Evolutionary conservation across 139 green algal genomes (phyloP), one percentile per base, ranked within the genome.

Genomic region (Eudorina sp.): DNA sequence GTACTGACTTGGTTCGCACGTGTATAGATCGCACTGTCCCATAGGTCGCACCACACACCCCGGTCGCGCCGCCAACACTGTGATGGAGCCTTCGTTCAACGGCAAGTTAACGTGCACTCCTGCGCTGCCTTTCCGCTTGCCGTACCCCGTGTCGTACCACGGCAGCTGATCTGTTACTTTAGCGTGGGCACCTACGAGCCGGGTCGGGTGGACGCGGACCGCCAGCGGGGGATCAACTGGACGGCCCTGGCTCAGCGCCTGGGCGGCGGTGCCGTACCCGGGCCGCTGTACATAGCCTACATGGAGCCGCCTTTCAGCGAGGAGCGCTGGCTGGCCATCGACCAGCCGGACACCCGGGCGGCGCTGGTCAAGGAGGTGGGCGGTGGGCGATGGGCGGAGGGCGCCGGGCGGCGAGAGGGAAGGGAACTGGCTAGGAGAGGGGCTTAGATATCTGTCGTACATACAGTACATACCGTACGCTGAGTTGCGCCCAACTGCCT

Each of bases 131-230:
- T 66, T 66, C 55, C 8, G 7, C 29, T 34, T 25, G 55, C 29
- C 27, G 23, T 23, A 66, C 55, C 55, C 55, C 5, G 27, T 3
- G 27, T 23, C 29, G 55, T 66, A 66, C 29, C 23, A 66, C 8
- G 55, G 29, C 69, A 79, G 66, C 69, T 88, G 62, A 88, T 88
- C 36, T 88, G 83, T 53, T 88, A 88, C 83, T 81, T 88, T 36
- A 81, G 66, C 64, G 66, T 77, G 18, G 83, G 83, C 38, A 83
- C 53, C 11, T 76, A 64, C 29, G 83, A 89, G 72, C 38, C 25
- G 14, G 18, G 9, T 25, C 70, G 83, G 13, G 53, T 27, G 4
- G 69, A 0, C 4, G 25, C 9, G 6, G 83, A 83, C 69, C 25
- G 11, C 36, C 31, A n/a, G 46, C 62, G 80, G 27, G 43, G 23